These are phyloP conservation scores for Cruciata laevipes DNA, from an alignment of 257 asterid genomes.

Conservation along the genomic window DNA sequence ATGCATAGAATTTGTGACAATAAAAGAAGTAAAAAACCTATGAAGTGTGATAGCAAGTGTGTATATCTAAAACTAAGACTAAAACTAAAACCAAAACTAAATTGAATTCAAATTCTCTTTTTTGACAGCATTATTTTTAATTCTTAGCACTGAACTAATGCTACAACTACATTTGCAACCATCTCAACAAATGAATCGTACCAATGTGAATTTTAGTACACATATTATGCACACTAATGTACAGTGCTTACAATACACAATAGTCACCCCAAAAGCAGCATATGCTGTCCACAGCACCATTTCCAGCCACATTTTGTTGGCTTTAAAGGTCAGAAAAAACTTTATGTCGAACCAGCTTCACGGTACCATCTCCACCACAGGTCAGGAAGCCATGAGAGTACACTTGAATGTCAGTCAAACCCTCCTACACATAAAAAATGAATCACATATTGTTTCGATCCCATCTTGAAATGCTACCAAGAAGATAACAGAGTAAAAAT, in stretches of 20 bases:
- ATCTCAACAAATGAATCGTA: too few species aligned
- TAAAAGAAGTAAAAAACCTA: too few species aligned
- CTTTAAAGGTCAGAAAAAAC: slow-evolving; percentile 17
- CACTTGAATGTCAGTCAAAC: slow-evolving; percentile 80
- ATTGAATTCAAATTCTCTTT: too few species aligned
- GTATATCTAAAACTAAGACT: too few species aligned
- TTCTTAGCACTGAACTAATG: too few species aligned
- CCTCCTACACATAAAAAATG: slow-evolving; percentile 50
- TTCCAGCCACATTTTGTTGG: background rate
- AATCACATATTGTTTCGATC: slow-evolving; percentile 17
- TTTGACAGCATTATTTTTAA: too few species aligned
- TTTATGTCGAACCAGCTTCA: slow-evolving; percentile 47
- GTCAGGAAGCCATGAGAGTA: slow-evolving; percentile 82
- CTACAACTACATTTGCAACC: too few species aligned
- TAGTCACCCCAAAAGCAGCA: background rate
- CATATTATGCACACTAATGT: background rate
- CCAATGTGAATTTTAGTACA: too few species aligned
- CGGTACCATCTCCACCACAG: slow-evolving; percentile 93
- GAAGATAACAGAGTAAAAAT: slow-evolving; percentile 11
- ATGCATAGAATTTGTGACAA: too few species aligned
- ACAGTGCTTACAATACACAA: background rate
- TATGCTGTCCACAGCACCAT: background rate
- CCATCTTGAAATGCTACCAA: background rate
- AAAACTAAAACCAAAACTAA: too few species aligned
- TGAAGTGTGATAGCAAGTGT: too few species aligned